Base-by-base conservation (phyloP, 1,284 basidiomycete species). In the Heliocybe sulcata region DNA sequence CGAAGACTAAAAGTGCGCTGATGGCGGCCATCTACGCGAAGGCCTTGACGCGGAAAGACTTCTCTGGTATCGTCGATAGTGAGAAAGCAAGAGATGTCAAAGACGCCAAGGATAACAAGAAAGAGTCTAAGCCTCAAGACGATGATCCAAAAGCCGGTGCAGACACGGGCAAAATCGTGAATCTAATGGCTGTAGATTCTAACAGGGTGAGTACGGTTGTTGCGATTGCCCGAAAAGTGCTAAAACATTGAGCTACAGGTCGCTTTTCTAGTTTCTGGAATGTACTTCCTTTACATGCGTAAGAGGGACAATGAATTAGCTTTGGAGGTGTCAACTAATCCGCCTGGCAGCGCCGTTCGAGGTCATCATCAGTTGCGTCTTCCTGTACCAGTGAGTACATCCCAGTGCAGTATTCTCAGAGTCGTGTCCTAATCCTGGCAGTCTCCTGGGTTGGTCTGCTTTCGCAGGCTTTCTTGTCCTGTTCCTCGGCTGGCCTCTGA, bases 11-110 rank as follows among this genome's bases (percentile, higher is more conserved):
- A 14, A 77, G 82, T 3, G 84, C 88, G 68, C 76, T 94, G 12
- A 92, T 89, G 77, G 80, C 88, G 0, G 76, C 88, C 0, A 89
- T 97, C 54, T 98, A 95, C 64, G 89, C 94, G 67, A 97, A 97
- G 68, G 87, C 94, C 0, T 73, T 97, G 42, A 88, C 88, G 65
- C 76, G 92, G 25, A 88, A 85, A 64, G 93, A 97, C 67, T 86
- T 87, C 56, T 89, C 89, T 0, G 93, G 92, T 0, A 76, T 92
- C 25, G 72, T 90, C 1, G 77, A 82, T 49, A 69, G 71, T 61
- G 73, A 76, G 59, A 65, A 25, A 62, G 80, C 73, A 62, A 75
- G 77, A 76, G 52, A 63, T 61, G 6, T 12, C 29, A 45, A 65
- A 55, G 63, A 59, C 56, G 27, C 57, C 51, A 27, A 54, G 62